Evolutionary conservation across 768 basidiomycete genomes (phyloP).

Genomic region (Termitomyces sp.): DNA sequence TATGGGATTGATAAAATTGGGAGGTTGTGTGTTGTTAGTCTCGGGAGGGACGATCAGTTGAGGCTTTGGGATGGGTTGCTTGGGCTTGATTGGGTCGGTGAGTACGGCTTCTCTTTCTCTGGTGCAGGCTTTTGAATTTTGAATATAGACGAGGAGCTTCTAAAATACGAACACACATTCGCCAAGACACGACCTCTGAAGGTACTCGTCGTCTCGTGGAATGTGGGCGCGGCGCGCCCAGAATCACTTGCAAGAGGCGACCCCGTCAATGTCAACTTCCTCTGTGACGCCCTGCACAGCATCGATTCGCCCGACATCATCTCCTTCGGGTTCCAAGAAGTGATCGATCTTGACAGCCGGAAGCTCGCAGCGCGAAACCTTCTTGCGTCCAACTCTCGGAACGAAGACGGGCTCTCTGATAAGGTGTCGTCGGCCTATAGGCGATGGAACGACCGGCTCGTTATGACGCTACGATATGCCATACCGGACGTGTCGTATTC

Average conservation of each 20-base stretch:
- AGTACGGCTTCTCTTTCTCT: constrained; percentile 22
- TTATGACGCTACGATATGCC: constrained; percentile 62
- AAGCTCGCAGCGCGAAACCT: constrained; percentile 91
- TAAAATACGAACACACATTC: constrained; percentile 70
- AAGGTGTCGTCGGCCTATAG: constrained; percentile 85
- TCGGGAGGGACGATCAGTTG: constrained; percentile 67
- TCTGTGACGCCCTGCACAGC: constrained; percentile 70
- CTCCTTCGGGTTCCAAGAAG: constrained; percentile 92
- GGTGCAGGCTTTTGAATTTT: background rate
- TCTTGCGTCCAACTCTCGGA: constrained; percentile 67
- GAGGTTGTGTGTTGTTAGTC: constrained; percentile 65
- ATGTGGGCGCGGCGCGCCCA: constrained; percentile 84
- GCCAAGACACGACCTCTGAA: constrained; percentile 75
- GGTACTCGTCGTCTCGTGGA: constrained; percentile 86
- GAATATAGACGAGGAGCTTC: constrained; percentile 62
- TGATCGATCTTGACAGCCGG: constrained; percentile 91
- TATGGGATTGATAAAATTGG: constrained; percentile 66
- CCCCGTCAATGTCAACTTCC: constrained; percentile 70
- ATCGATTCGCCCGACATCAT: constrained; percentile 83
- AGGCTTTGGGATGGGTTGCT: constrained; percentile 89
- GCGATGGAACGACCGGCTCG: constrained; percentile 81
- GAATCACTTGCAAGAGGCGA: constrained; percentile 56
- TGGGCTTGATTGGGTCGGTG: constrained; percentile 82
- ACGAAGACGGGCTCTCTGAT: constrained; percentile 56
- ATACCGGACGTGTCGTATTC: constrained; percentile 75